Percentiles rank a stretch among this genome's conserved stretches.
phyloP scores from a whole-genome alignment of 495 filamentous ascomycete species.

The Penicillium egyptiacum region DNA sequence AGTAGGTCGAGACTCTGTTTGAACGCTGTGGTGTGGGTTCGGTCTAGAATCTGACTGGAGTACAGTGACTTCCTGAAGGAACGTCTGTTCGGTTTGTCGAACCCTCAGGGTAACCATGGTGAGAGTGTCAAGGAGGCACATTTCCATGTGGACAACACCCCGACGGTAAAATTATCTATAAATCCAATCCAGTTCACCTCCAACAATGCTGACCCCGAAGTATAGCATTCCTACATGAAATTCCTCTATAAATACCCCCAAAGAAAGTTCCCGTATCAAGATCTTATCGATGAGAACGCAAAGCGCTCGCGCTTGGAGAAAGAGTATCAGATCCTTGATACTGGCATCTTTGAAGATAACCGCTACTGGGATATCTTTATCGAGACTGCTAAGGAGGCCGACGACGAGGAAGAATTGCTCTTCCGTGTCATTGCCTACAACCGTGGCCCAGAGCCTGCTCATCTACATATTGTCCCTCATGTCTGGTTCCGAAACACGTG shows the following conservation, averaged over 20 bases:
- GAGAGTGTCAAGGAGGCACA: constrained; percentile 95
- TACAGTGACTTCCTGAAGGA: constrained; percentile 87
- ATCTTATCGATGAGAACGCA: constrained; percentile 80
- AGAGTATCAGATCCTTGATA: constrained; percentile 92
- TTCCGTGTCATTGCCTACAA: constrained; percentile 98
- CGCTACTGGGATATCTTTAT: constrained; percentile 97
- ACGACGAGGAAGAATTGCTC: constrained; percentile 84
- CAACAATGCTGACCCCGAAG: constrained; percentile 6
- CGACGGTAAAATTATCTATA: constrained; percentile 41
- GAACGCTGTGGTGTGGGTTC: neutral
- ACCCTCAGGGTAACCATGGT: constrained; percentile 94
- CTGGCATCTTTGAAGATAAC: constrained; percentile 87
- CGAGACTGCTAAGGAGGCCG: constrained; percentile 88
- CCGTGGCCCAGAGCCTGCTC: constrained; percentile 83
- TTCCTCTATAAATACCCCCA: constrained; percentile 97
- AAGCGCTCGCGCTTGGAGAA: constrained; percentile 68
- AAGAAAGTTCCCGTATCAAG: constrained; percentile 84
- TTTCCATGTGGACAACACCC: constrained; percentile 94
- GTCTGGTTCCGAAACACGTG: constrained; percentile 98
- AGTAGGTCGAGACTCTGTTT: constrained; percentile 54
- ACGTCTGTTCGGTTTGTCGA: constrained; percentile 88
- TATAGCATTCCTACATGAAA: constrained; percentile 97
- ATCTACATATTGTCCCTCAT: constrained; percentile 89
- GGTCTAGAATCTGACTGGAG: neutral
- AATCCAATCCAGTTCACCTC: neutral